These are phyloP conservation scores for Pseudonitzschia multistriata DNA, from an alignment of 108 stramenopile species.

Conservation along the genomic window DNA sequence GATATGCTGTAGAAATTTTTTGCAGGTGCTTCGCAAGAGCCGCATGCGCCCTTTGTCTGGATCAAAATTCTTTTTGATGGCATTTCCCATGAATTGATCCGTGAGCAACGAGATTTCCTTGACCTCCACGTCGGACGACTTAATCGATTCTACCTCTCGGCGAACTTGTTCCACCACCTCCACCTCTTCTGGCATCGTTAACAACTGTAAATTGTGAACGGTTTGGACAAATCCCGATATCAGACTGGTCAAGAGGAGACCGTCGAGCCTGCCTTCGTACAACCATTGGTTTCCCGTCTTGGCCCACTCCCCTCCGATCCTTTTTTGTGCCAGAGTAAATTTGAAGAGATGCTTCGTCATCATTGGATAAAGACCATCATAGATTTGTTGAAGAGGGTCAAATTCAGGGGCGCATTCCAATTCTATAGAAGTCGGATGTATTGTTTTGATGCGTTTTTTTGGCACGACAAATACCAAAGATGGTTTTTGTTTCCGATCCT, in stretches of 20 bases:
- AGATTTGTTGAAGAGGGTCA: constrained; percentile 43
- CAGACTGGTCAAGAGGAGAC: constrained; percentile 46
- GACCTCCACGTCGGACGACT: constrained; percentile 23
- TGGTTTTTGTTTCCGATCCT: neutral
- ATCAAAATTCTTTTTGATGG: constrained; percentile 75
- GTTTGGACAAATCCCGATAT: constrained; percentile 59
- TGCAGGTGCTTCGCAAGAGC: constrained; percentile 43
- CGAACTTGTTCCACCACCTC: constrained; percentile 49
- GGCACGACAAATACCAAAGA: constrained; percentile 22
- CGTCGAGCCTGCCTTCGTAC: constrained; percentile 49
- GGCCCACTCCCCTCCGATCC: constrained; percentile 51
- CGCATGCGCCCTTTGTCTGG: constrained; percentile 60
- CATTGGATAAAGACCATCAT: constrained; percentile 33
- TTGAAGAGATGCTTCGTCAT: constrained; percentile 60
- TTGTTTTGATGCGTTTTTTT: neutral
- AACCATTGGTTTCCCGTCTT: constrained; percentile 57
- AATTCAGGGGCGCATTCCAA: constrained; percentile 32
- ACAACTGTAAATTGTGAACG: constrained; percentile 52
- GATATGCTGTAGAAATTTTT: constrained; percentile 36
- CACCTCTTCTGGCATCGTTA: constrained; percentile 66
- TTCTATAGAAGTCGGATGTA: neutral
- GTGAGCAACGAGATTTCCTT: constrained; percentile 45
- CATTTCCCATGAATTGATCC: constrained; percentile 59
- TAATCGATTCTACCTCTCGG: constrained; percentile 43
- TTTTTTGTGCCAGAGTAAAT: constrained; percentile 70